These are phyloP conservation scores for Aspergillus sp. DNA, from an alignment of 2,329 filamentous ascomycete genomes.

Conservation along the genomic window DNA sequence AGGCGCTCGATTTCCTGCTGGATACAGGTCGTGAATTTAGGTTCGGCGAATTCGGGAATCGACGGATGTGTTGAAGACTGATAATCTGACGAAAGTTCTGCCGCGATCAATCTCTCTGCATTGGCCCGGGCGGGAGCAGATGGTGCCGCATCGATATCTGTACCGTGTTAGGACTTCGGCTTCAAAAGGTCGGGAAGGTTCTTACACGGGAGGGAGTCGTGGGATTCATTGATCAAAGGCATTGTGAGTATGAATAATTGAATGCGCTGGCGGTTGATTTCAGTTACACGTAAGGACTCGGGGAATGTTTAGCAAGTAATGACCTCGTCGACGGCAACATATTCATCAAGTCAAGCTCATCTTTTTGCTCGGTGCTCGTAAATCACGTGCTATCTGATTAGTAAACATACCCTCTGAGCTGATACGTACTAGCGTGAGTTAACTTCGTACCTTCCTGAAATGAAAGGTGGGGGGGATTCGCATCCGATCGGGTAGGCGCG, in stretches of 20 bases:
- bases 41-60: constrained; percentile 53
- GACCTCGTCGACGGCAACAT: background rate
- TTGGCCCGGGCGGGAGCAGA: constrained; percentile 60
- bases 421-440: too few species aligned
- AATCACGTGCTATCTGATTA: background rate
- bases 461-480: background rate
- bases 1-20: constrained; percentile 68
- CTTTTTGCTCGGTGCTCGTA: background rate
- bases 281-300: background rate
- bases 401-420: background rate
- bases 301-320: background rate
- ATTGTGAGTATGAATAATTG: constrained; percentile 44
- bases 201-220: constrained; percentile 80
- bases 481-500: background rate
- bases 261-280: background rate
- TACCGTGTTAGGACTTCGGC: constrained; percentile 15
- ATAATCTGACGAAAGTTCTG: constrained; percentile 59
- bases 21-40: constrained; percentile 66
- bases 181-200: background rate
- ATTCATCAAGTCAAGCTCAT: background rate
- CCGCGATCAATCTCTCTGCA: constrained; percentile 67
- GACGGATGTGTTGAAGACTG: constrained; percentile 56
- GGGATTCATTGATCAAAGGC: constrained; percentile 67
- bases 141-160: constrained; percentile 79
- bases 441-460: background rate